Base-by-base conservation (phyloP, 1,139 yeast genomes). In the Arxiozyma heterogenica region DNA sequence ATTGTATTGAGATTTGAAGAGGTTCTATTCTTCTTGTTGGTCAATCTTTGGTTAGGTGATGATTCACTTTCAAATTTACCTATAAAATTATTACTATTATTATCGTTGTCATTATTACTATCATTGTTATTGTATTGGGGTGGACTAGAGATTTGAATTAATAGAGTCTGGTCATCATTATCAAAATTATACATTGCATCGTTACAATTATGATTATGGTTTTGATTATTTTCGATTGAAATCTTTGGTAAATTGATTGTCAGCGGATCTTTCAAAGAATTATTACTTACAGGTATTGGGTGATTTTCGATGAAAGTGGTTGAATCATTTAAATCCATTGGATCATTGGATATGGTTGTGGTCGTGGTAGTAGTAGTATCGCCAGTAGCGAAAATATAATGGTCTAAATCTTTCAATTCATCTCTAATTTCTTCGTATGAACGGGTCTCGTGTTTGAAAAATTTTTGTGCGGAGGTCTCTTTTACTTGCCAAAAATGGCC, bases 401-500 rank as follows among this genome's bases (percentile, higher is more conserved):
- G 45, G 30, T 59, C 61, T 18, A 61, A 55, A 41, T 55, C 50
- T 51, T 47, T 56, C 43, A 66, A 54, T 23, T 56, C 58, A 41
- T 34, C 30, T 44, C 71, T 61, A 53, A 66, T 60, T 42, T 53
- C 55, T n/a, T 64, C 66, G 22, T 59, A 59, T 22, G 60, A 57
- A 7, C 64, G 58, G 20, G 59, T 55, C 39, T 64, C 68, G 44
- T 65, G 81, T 65, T 83, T 86, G 64, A 87, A 76, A 65, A 93
- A 93, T 68, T 85, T 89, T 59, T 81, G 81, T 69, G 91, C 97
- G 65, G 78, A 81, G 4, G 95, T 96, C 23, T 81, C 75, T 58
- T 85, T 90, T 53, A 93, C 88, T 62, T 87, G 83, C 98, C 98
- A 94, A 70, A 86, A 93, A 72, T 91, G 96, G 41, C 98, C 98